Evolutionary conservation across 1,284 basidiomycete species (phyloP).

Genomic region (Meripilus lineatus): DNA sequence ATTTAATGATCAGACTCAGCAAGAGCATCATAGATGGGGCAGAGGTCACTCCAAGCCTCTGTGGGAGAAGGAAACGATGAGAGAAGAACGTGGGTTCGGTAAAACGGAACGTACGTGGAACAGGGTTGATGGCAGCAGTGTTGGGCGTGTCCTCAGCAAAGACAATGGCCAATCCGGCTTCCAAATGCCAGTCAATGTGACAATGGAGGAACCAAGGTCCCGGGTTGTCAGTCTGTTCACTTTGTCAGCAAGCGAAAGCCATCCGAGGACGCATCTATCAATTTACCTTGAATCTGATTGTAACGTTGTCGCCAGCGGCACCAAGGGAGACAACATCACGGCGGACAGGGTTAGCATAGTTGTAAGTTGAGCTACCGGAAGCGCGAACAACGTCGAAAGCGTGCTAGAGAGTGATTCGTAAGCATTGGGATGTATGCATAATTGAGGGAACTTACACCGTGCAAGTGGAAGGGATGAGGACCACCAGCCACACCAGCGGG

Average conservation of each 20-base stretch:
- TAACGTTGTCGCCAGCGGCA: conserved; percentile 25
- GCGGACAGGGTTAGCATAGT: conserved; percentile 28
- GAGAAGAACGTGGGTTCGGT: not conserved
- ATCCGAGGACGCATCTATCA: not conserved
- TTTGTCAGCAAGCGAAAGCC: not conserved
- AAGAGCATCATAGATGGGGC: conserved; percentile 16
- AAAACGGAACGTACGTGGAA: conserved; percentile 13
- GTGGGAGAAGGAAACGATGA: not conserved
- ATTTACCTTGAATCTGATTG: conserved; percentile 23
- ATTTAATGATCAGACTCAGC: conserved; percentile 10
- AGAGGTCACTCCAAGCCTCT: conserved; percentile 16
- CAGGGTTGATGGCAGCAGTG: conserved; percentile 11
- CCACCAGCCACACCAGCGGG: conserved; percentile 26
- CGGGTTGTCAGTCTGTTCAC: conserved; percentile 21
- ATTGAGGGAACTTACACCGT: conserved; percentile 27
- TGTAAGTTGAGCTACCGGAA: conserved; percentile 22
- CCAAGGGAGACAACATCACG: conserved; percentile 29
- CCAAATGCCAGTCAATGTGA: conserved; percentile 29
- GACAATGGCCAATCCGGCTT: conserved; percentile 26
- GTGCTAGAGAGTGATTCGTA: conserved; percentile 12
- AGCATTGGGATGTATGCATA: not conserved
- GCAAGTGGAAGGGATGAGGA: conserved; percentile 38
- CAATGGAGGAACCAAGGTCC: conserved; percentile 31
- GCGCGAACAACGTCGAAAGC: conserved; percentile 24
- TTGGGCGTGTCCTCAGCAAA: conserved; percentile 25